Evolutionary conservation across 768 basidiomycete genomes (phyloP).

Genomic region (Rhizopogon salebrosus): DNA sequence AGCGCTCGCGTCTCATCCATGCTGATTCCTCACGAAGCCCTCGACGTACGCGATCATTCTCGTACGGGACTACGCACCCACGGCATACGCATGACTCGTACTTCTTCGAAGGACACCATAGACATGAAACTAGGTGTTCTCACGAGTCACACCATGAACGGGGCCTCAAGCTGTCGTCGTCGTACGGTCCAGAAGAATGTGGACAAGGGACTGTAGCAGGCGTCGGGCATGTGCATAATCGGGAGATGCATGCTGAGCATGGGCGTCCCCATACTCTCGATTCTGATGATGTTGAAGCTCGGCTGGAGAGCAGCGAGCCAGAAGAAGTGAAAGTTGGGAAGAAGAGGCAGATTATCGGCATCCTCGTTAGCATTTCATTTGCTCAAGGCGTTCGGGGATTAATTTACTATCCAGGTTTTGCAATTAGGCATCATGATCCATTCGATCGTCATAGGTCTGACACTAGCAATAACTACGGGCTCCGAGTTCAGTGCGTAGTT

Average conservation of each 20-base stretch:
- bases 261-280: slow-evolving; percentile 9
- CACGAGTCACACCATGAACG: slow-evolving; percentile 28
- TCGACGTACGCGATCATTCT: not conserved
- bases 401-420: slow-evolving; percentile 47
- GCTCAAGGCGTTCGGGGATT: not conserved
- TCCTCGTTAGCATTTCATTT: slow-evolving; percentile 42
- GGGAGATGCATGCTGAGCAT: not conserved
- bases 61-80: slow-evolving; percentile 15
- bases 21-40: not conserved
- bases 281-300: not conserved
- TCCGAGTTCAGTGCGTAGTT: slow-evolving; percentile 60
- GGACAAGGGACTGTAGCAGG: not conserved
- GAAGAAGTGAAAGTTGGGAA: slow-evolving; percentile 38
- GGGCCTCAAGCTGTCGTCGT: slow-evolving; percentile 10
- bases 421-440: slow-evolving; percentile 86
- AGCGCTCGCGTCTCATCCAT: slow-evolving; percentile 15
- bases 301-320: slow-evolving; percentile 8
- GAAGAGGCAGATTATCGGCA: slow-evolving; percentile 65
- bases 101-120: slow-evolving; percentile 31
- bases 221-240: slow-evolving; percentile 3
- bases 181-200: slow-evolving; percentile 17
- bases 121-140: slow-evolving; percentile 23
- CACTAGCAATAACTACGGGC: slow-evolving; percentile 64
- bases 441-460: slow-evolving; percentile 75
- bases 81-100: slow-evolving; percentile 3